These are phyloP conservation scores for Globisporangium barbulae DNA, from an alignment of 352 stramenopile species.

Conservation along the genomic window DNA sequence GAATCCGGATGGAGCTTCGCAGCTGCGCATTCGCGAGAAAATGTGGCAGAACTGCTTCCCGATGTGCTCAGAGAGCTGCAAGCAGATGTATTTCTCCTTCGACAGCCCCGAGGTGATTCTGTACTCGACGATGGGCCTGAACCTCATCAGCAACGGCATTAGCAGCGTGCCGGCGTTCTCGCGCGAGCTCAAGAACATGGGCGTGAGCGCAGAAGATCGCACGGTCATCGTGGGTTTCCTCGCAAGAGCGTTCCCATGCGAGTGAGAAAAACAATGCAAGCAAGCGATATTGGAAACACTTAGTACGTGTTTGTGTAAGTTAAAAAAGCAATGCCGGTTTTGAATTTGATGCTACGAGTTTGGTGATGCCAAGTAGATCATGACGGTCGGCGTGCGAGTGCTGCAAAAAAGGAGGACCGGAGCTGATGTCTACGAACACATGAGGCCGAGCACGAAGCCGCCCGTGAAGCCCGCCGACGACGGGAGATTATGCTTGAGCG, in stretches of 20 bases:
- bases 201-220: conserved; percentile 63
- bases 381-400: not conserved
- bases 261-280: conserved; percentile 23
- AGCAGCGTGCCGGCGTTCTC: conserved; percentile 80
- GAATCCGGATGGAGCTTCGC: conserved; percentile 34
- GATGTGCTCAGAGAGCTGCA: conserved; percentile 65
- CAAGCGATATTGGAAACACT: not conserved
- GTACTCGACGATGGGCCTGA: conserved; percentile 78
- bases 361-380: not conserved
- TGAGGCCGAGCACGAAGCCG: conserved; percentile 72
- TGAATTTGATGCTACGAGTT: conserved; percentile 2
- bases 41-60: conserved; percentile 83
- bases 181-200: conserved; percentile 73
- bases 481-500: conserved; percentile 82
- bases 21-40: conserved; percentile 57
- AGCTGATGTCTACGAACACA: conserved; percentile 38
- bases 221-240: conserved; percentile 79
- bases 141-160: conserved; percentile 84
- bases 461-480: conserved; percentile 77
- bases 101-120: conserved; percentile 71
- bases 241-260: conserved; percentile 64
- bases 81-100: conserved; percentile 74
- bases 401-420: not conserved
- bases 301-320: not conserved
- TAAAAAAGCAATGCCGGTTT: not conserved